Percentiles rank a stretch among this genome's conserved stretches.
Evolutionary conservation across 1,284 basidiomycete genomes (phyloP).

Genomic region (Hortiboletus rubellus): DNA sequence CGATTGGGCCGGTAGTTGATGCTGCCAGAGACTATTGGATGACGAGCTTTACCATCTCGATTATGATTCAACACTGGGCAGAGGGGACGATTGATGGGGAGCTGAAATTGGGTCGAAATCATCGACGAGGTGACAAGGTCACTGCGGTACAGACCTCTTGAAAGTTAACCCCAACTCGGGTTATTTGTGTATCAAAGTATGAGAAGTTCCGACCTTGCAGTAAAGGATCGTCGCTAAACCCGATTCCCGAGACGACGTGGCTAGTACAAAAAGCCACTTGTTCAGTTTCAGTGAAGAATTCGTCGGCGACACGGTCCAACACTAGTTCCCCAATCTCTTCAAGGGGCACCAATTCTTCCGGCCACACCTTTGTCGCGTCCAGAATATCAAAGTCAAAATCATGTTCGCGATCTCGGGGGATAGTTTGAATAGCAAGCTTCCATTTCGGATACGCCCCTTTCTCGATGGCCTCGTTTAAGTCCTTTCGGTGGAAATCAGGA

Average conservation of each 20-base stretch:
- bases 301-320: constrained; percentile 64
- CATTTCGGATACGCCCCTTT: constrained; percentile 69
- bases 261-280: constrained; percentile 82
- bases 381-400: constrained; percentile 82
- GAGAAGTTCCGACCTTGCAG: constrained; percentile 85
- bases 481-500: constrained; percentile 81
- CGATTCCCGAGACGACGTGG: constrained; percentile 82
- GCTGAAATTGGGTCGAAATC: constrained; percentile 38
- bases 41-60: constrained; percentile 63
- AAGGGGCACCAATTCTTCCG: constrained; percentile 75
- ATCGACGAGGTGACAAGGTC: neutral
- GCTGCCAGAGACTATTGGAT: constrained; percentile 58
- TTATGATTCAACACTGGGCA: constrained; percentile 78
- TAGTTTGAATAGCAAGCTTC: constrained; percentile 76
- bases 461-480: constrained; percentile 75
- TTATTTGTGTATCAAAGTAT: constrained; percentile 80
- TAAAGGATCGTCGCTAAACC: constrained; percentile 78
- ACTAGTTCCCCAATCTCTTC: constrained; percentile 75
- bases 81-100: constrained; percentile 81
- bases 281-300: constrained; percentile 84
- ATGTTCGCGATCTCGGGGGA: constrained; percentile 67
- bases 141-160: constrained; percentile 46
- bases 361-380: constrained; percentile 85
- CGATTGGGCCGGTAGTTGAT: constrained; percentile 81
- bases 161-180: constrained; percentile 74